These are phyloP conservation scores for Dioscorea zingiberensis DNA, from an alignment of 106 monocot species.

Conservation along the genomic window DNA sequence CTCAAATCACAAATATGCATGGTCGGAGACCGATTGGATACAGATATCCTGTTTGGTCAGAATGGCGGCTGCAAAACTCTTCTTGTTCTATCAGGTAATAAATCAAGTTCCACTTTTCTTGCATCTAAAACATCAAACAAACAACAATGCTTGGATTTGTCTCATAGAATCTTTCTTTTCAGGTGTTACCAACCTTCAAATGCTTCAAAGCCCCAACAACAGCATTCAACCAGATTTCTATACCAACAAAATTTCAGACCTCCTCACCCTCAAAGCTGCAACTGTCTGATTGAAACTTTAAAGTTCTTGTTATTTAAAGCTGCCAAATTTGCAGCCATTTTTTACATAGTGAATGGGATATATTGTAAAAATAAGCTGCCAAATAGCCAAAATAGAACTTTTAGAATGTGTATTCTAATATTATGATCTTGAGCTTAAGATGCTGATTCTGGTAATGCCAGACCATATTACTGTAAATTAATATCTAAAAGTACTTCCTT, in stretches of 20 bases:
- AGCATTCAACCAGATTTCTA: constrained; percentile 89
- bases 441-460: too few relatives aligned
- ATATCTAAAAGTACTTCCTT: too few relatives aligned
- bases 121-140: neutral
- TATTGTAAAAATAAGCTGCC: too few relatives aligned
- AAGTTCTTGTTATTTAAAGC: too few relatives aligned
- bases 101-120: neutral
- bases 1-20: constrained; percentile 98
- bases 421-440: too few relatives aligned
- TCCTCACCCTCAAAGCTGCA: constrained; percentile 66
- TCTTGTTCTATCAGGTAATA: constrained; percentile 89
- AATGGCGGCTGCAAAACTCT: constrained; percentile 98
- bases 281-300: constrained; percentile 58
- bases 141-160: too few relatives aligned
- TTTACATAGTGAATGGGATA: too few relatives aligned
- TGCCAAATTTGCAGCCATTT: too few relatives aligned
- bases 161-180: neutral
- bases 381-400: too few relatives aligned
- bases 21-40: constrained; percentile 97
- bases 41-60: constrained; percentile 95
- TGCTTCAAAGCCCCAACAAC: constrained; percentile 78
- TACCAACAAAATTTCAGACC: constrained; percentile 73
- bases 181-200: constrained; percentile 84
- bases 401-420: too few relatives aligned
- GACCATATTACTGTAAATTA: too few relatives aligned